Base-by-base conservation (phyloP, 2,329 filamentous ascomycete species). In the Chalaropsis thielavioides region DNA sequence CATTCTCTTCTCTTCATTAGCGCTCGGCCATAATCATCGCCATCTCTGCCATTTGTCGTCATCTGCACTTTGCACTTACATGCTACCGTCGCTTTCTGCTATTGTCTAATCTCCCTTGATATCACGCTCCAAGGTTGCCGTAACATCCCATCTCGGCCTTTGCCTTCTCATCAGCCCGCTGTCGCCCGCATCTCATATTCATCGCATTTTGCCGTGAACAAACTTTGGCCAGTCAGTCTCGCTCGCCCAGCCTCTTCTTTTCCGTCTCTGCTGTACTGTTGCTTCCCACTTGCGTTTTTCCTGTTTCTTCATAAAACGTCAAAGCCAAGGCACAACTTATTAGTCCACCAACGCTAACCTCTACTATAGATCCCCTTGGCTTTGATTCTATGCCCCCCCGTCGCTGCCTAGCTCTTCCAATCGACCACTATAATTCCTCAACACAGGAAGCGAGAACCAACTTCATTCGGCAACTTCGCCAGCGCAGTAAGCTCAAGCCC, bases 381-480 rank as follows among this genome's bases (percentile, higher is more conserved):
- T 35, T 58, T 58, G n/a, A 8, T 58, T 35, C 51, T 17, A 19
- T 58, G 7, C 27, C 51, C 24, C 17, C 22, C 11, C 22, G 15
- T 56, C 51, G 31, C 38, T 58, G 15, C 51, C 51, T 35, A 58
- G 27, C 51, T 15, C n/a, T 35, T 19, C 13, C 5, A 58, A 31
- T 58, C 13, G 27, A 31, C 51, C 31, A 56, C 51, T 58, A 58
- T 22, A 58, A 58, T 58, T 58, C 51, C 51, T 38, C 27, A 58
- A 38, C 51, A 35, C 13, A 58, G 24, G 51, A 58, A 58, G 51
- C 51, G 51, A 58, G 51, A 58, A 58, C 35, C 51, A 27, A 35
- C 24, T 58, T 58, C 27, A 35, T 35, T 58, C 24, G 51, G 31
- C 17, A 58, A 35, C 51, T 35, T 58, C 27, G 17, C 24, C 17